Conservation (phyloP, 441 rosid genomes). For the Pelargonium citronellum region DNA sequence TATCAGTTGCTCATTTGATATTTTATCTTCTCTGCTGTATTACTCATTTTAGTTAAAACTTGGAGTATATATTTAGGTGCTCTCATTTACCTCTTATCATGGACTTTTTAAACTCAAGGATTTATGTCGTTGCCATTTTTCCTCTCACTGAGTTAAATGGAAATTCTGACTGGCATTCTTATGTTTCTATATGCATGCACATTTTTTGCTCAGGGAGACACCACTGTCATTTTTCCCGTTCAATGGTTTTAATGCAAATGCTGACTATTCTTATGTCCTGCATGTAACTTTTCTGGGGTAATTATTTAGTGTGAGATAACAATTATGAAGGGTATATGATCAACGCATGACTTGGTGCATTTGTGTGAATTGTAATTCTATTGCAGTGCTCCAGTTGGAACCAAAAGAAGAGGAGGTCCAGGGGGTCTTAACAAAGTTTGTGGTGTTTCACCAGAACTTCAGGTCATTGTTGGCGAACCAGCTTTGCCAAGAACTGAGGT, state of each 20-base stretch:
- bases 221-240: too few species aligned
- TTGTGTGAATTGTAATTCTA: not conserved
- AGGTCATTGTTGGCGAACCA: constrained; percentile 82
- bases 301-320: not conserved
- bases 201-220: too few species aligned
- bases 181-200: too few species aligned
- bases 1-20: not conserved
- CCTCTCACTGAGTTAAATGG: not conserved
- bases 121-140: not conserved
- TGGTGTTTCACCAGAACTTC: constrained; percentile 82
- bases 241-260: not conserved
- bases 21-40: not conserved
- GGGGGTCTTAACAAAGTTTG: constrained; percentile 94
- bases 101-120: not conserved
- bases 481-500: constrained; percentile 94
- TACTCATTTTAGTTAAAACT: not conserved
- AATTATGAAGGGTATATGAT: not conserved
- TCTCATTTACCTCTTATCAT: not conserved
- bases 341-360: not conserved
- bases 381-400: constrained; percentile 58
- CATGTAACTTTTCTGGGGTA: not conserved
- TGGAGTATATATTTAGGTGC: not conserved
- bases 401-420: constrained; percentile 84
- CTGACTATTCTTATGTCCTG: not conserved
- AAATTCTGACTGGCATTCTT: too few species aligned